These are phyloP conservation scores for Solanum dulcamara DNA, from an alignment of 257 asterid species.

Conservation along the genomic window DNA sequence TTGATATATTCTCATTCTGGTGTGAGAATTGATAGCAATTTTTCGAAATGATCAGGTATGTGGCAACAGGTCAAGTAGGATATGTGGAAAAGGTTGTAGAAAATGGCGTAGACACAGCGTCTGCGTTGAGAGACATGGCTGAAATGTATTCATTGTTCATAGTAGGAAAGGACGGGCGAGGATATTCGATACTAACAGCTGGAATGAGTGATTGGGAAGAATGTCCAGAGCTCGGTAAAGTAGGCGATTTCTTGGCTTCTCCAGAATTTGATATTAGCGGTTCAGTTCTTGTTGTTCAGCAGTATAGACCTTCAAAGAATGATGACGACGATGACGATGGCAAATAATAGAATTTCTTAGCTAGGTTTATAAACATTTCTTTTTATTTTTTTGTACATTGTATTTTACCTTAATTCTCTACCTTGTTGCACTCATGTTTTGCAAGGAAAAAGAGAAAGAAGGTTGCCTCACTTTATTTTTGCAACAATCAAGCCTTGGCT, in stretches of 20 bases:
- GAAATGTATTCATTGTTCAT: slow-evolving; percentile 91
- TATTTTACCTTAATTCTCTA: neutral
- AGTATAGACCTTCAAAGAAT: slow-evolving; percentile 42
- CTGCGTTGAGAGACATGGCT: slow-evolving; percentile 75
- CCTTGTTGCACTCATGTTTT: neutral
- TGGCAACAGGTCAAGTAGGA: slow-evolving; percentile 83
- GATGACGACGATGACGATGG: slow-evolving; percentile 18
- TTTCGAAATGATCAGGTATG: slow-evolving; percentile 39
- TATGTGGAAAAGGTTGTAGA: slow-evolving; percentile 83
- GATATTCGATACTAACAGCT: slow-evolving; percentile 49
- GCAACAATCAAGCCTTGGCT: neutral
- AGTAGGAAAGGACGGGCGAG: slow-evolving; percentile 81
- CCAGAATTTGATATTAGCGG: slow-evolving; percentile 82
- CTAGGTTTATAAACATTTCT: neutral
- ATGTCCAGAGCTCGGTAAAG: slow-evolving; percentile 94
- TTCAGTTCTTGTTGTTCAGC: slow-evolving; percentile 84
- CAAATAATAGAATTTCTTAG: slow-evolving; percentile 10
- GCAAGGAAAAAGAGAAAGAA: neutral
- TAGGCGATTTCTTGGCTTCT: slow-evolving; percentile 95
- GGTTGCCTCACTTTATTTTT: neutral
- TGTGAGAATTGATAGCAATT: neutral
- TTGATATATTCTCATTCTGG: neutral
- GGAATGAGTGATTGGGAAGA: slow-evolving; percentile 99
- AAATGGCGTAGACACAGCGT: slow-evolving; percentile 68
- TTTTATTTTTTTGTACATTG: neutral